phyloP scores from a whole-genome alignment of 768 basidiomycete genomes.

The Phlegmacium glaucopus region DNA sequence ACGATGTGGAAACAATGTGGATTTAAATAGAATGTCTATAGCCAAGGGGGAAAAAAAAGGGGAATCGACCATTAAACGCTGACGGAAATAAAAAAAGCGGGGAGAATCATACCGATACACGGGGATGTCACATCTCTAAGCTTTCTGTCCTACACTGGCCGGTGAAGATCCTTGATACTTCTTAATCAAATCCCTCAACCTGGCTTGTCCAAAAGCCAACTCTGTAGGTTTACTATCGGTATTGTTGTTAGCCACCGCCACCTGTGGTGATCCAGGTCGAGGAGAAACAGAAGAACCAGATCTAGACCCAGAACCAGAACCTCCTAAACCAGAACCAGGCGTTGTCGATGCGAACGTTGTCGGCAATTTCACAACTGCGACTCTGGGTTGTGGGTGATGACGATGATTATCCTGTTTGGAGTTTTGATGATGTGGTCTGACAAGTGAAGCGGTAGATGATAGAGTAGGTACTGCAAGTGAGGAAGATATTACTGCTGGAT shows the following conservation, averaged over 20 bases:
- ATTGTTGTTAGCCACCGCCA: conserved; percentile 10
- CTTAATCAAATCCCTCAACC: conserved; percentile 75
- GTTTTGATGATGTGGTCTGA: conserved; percentile 34
- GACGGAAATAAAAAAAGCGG: background rate
- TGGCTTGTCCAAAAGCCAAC: conserved; percentile 73
- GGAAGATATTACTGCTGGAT: conserved; percentile 66
- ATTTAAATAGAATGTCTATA: background rate
- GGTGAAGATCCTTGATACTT: conserved; percentile 57
- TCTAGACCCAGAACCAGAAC: no score
- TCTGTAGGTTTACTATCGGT: conserved; percentile 34
- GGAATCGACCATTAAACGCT: background rate
- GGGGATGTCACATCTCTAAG: background rate
- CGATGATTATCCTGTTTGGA: background rate
- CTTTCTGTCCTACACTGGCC: background rate
- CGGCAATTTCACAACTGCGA: no score
- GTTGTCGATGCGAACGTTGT: no score
- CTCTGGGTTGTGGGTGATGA: no score
- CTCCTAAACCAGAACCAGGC: no score
- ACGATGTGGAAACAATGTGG: background rate
- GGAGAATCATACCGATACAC: background rate
- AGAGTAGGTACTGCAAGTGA: conserved; percentile 72
- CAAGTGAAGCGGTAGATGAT: conserved; percentile 75
- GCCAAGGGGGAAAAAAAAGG: background rate
- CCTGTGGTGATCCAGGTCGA: conserved; percentile 29
- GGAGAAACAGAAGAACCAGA: background rate